A percentile compares a stretch with the other conserved stretches of the same genome.
Conservation (phyloP, 169 alveolate species). For the Babesia bovis region DNA sequence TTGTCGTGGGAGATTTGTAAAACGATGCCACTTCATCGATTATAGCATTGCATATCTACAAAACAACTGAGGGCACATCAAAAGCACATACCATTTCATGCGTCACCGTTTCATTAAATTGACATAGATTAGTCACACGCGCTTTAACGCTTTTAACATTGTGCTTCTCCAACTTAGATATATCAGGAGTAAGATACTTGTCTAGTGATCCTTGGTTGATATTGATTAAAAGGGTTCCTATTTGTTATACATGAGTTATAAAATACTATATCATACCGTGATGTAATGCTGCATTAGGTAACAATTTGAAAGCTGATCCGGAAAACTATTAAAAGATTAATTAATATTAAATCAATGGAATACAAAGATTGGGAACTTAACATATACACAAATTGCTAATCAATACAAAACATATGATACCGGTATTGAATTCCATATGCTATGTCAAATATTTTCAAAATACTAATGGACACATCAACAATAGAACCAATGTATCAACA, state of each 20-base stretch:
- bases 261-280: constrained; percentile 89
- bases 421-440: background rate
- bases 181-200: constrained; percentile 82
- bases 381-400: too few relatives aligned
- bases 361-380: background rate
- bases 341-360: background rate
- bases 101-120: constrained; percentile 53
- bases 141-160: constrained; percentile 82
- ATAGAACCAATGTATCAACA: background rate
- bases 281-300: constrained; percentile 82
- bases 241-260: constrained; percentile 33
- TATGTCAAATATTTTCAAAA: too few relatives aligned
- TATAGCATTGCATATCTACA: constrained; percentile 49
- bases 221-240: constrained; percentile 86
- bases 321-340: constrained; percentile 63
- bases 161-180: constrained; percentile 81
- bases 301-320: constrained; percentile 90
- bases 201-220: constrained; percentile 70
- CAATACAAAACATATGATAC: background rate
- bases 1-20: background rate
- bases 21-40: constrained; percentile 33
- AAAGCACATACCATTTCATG: constrained; percentile 22
- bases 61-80: background rate
- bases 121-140: constrained; percentile 76
- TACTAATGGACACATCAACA: background rate